Percentiles rank a stretch among this genome's conserved stretches.
These are phyloP conservation scores for Apiospora malaysiana DNA, from an alignment of 2,329 filamentous ascomycete genomes.

Conservation along the genomic window DNA sequence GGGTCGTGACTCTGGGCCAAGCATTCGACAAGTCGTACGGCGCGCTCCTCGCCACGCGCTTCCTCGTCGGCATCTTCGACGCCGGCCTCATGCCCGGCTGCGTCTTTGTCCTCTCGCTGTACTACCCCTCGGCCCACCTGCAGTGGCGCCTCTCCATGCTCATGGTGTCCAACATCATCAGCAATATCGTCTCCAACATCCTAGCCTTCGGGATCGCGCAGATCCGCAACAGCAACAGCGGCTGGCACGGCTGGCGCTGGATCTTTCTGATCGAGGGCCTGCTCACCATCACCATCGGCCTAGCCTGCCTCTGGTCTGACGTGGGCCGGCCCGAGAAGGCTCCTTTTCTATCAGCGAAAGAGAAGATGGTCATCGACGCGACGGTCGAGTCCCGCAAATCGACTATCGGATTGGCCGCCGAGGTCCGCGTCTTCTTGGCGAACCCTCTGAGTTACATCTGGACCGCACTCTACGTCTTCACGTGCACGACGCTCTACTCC, in stretches of 20 bases:
- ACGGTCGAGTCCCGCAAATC: slow-evolving; percentile 23
- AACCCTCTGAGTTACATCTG: slow-evolving; percentile 31
- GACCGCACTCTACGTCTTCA: slow-evolving; percentile 28
- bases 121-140: slow-evolving; percentile 32
- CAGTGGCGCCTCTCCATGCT: slow-evolving; percentile 34
- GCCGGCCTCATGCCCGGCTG: slow-evolving; percentile 35
- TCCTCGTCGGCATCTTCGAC: slow-evolving; percentile 34
- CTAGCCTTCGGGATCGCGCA: slow-evolving; percentile 72
- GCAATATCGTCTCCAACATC: slow-evolving; percentile 71
- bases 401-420: slow-evolving; percentile 21
- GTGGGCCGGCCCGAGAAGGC: slow-evolving; percentile 28
- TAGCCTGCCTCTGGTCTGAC: slow-evolving; percentile 36
- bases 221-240: slow-evolving; percentile 67
- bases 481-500: slow-evolving; percentile 28
- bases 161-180: slow-evolving; percentile 33
- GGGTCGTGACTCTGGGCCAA: slow-evolving; percentile 31
- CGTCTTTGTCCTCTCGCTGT: slow-evolving; percentile 33
- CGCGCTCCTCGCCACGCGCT: slow-evolving; percentile 30
- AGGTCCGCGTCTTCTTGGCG: slow-evolving; percentile 28
- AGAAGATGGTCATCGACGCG: slow-evolving; percentile 22
- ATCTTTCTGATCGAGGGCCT: slow-evolving; percentile 75
- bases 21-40: slow-evolving; percentile 33
- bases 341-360: slow-evolving; percentile 26
- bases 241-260: slow-evolving; percentile 66
- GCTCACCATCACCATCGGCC: slow-evolving; percentile 66